These are phyloP conservation scores for Penicillium samsonianum DNA, from an alignment of 495 filamentous ascomycete genomes.

Conservation along the genomic window DNA sequence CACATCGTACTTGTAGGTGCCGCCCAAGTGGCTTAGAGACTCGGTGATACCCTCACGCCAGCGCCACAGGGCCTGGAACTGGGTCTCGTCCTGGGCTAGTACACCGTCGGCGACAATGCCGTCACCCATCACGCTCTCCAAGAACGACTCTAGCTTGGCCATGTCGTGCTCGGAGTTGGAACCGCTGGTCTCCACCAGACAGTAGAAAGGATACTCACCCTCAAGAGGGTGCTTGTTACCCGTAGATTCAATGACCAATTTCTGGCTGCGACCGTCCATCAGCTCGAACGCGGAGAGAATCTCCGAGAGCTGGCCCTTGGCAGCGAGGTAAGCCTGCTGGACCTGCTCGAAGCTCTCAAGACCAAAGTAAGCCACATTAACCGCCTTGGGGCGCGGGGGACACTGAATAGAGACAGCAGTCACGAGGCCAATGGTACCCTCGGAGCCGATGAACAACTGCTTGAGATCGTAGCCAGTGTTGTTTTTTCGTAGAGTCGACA, in stretches of 20 bases:
- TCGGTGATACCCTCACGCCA: conserved; percentile 95
- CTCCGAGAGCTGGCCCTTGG: conserved; percentile 86
- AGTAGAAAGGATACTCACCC: conserved; percentile 87
- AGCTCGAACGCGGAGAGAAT: conserved; percentile 97
- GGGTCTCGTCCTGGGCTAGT: conserved; percentile 88
- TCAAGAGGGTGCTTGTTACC: conserved; percentile 79
- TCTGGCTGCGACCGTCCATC: conserved; percentile 84
- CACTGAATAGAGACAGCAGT: conserved; percentile 88
- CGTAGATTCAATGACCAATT: conserved; percentile 70
- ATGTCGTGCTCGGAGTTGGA: conserved; percentile 91
- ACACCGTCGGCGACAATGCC: conserved; percentile 86
- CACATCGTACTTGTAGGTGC: conserved; percentile 97
- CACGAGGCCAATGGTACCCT: conserved; percentile 93
- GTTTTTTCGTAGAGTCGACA: conserved; percentile 89
- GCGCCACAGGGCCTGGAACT: conserved; percentile 80
- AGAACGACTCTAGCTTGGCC: conserved; percentile 79
- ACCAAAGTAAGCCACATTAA: conserved; percentile 90
- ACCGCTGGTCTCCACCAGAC: conserved; percentile 91
- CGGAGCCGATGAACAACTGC: conserved; percentile 93
- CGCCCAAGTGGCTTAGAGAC: conserved; percentile 83
- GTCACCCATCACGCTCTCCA: conserved; percentile 86
- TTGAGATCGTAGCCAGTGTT: conserved; percentile 98
- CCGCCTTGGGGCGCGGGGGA: conserved; percentile 77
- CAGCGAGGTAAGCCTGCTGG: conserved; percentile 77
- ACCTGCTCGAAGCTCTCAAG: conserved; percentile 84